Evolutionary conservation across 768 basidiomycete species (phyloP).

Genomic region (Leccinum boreale): DNA sequence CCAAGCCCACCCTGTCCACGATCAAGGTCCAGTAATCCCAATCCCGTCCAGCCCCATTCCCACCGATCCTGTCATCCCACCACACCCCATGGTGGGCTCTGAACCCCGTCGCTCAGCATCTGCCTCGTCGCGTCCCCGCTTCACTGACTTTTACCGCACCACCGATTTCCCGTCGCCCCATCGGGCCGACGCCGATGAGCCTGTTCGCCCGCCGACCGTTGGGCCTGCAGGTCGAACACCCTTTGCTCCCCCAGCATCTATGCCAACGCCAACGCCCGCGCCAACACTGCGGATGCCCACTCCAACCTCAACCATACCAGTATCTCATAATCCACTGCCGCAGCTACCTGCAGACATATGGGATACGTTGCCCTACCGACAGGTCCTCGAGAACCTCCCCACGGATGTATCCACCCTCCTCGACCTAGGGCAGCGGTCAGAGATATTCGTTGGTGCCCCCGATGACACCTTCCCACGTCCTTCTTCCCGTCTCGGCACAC

Average conservation of each 20-base stretch:
- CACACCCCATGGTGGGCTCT: slow-evolving; percentile 14
- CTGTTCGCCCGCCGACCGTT: slow-evolving; percentile 3
- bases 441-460: slow-evolving; percentile 1
- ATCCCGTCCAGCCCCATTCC: slow-evolving; percentile 6
- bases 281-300: slow-evolving; percentile 1
- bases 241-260: background rate
- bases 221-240: slow-evolving; percentile 14
- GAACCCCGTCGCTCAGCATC: slow-evolving; percentile 7
- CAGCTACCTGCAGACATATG: slow-evolving; percentile 59
- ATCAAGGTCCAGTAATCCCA: slow-evolving; percentile 14
- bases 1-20: slow-evolving; percentile 3
- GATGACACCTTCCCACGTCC: slow-evolving; percentile 21
- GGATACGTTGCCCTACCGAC: slow-evolving; percentile 53
- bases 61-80: slow-evolving; percentile 18
- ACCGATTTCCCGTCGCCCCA: slow-evolving; percentile 8
- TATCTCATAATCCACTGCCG: slow-evolving; percentile 56
- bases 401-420: slow-evolving; percentile 33
- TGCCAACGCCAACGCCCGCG: slow-evolving; percentile 2
- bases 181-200: background rate
- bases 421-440: slow-evolving; percentile 4
- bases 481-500: slow-evolving; percentile 14
- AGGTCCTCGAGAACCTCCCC: slow-evolving; percentile 48
- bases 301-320: background rate
- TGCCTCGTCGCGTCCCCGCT: slow-evolving; percentile 21
- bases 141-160: slow-evolving; percentile 28